These are phyloP conservation scores for Penicillium sp. DNA, from an alignment of 2,329 filamentous ascomycete genomes.

Conservation along the genomic window DNA sequence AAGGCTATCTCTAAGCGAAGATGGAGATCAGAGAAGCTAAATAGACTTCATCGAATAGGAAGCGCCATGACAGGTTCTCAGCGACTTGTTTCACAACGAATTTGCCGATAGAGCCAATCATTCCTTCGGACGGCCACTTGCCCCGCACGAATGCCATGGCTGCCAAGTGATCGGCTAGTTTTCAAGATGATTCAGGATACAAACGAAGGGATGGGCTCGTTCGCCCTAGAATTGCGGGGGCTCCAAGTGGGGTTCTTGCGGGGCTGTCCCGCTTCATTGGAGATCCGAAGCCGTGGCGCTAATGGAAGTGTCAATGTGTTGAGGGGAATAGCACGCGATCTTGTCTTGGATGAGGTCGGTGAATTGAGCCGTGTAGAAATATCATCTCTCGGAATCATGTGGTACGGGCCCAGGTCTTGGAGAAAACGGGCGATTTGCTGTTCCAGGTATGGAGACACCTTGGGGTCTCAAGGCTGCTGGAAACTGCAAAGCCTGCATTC, in stretches of 20 bases:
- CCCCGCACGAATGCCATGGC: conserved; percentile 12
- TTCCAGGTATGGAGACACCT: too few species aligned
- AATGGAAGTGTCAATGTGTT: not conserved
- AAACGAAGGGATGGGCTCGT: not conserved
- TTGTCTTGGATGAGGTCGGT: too few species aligned
- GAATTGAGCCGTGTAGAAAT: too few species aligned
- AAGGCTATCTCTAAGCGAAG: conserved; percentile 9
- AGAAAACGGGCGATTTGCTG: too few species aligned
- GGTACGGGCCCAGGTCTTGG: too few species aligned
- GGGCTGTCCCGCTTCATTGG: not conserved
- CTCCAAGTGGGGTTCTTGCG: not conserved
- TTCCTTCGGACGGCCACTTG: not conserved
- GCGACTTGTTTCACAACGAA: not conserved
- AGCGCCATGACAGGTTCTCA: not conserved
- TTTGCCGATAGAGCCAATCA: conserved; percentile 12
- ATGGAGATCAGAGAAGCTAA: not conserved
- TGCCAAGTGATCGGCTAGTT: conserved; percentile 3
- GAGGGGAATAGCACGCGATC: too few species aligned
- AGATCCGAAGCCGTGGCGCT: not conserved
- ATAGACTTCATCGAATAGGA: conserved; percentile 5
- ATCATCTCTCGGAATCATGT: too few species aligned
- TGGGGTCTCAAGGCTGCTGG: too few species aligned
- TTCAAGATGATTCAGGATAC: not conserved
- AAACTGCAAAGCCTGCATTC: too few species aligned
- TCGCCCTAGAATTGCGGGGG: not conserved